phyloP scores from a whole-genome alignment of 2,329 filamentous ascomycete species.

The Apiospora arundinis region DNA sequence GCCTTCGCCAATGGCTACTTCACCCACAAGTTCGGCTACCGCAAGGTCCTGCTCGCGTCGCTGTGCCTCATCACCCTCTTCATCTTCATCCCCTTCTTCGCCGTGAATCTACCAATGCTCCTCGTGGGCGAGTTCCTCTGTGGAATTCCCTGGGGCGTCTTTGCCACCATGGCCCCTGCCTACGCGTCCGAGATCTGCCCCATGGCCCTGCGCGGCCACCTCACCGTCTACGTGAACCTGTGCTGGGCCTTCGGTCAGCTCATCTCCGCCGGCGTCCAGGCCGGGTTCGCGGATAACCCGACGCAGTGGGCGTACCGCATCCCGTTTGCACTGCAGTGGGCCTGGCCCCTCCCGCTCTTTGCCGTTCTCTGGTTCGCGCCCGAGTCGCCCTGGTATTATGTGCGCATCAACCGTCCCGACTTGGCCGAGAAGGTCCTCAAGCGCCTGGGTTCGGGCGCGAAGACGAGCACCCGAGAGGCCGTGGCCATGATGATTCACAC shows the following conservation, averaged over 20 bases:
- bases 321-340: constrained; percentile 49
- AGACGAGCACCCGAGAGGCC: constrained; percentile 38
- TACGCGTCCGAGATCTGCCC: constrained; percentile 48
- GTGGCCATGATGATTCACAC: constrained; percentile 49
- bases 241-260: constrained; percentile 51
- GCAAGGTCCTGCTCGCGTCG: constrained; percentile 43
- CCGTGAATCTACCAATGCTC: constrained; percentile 36
- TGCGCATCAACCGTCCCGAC: constrained; percentile 31
- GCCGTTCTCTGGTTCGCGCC: constrained; percentile 23
- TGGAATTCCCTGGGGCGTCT: constrained; percentile 43
- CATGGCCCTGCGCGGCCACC: constrained; percentile 44
- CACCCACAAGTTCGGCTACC: constrained; percentile 43
- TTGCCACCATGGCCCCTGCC: constrained; percentile 44
- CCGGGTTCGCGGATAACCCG: constrained; percentile 38
- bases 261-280: constrained; percentile 44
- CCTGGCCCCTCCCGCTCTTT: constrained; percentile 39
- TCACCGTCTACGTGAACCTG: constrained; percentile 46
- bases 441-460: constrained; percentile 33
- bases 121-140: constrained; percentile 43
- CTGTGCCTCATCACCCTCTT: constrained; percentile 41
- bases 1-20: constrained; percentile 46
- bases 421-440: constrained; percentile 39
- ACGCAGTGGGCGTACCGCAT: constrained; percentile 45
- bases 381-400: constrained; percentile 27
- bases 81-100: constrained; percentile 47